Percentiles rank a stretch among this genome's conserved stretches.
Conservation (phyloP, 2,329 filamentous ascomycete genomes). For the Ceratocystis albifundus region DNA sequence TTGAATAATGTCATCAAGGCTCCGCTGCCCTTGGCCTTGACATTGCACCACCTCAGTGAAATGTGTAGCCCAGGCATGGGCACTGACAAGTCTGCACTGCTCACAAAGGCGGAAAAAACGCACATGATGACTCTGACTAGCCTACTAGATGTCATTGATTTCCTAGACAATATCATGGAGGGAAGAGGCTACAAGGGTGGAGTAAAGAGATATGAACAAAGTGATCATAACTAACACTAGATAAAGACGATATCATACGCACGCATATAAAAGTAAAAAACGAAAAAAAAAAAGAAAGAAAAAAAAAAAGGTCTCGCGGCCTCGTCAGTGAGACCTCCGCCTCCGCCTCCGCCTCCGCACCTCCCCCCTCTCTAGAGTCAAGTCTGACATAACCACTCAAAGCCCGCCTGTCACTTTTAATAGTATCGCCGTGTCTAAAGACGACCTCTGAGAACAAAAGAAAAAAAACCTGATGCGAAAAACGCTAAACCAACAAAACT, state of each 20-base stretch:
- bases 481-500: constrained; percentile 9
- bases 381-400: constrained; percentile 4
- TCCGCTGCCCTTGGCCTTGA: constrained; percentile 52
- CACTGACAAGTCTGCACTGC: constrained; percentile 38
- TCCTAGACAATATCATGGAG: constrained; percentile 42
- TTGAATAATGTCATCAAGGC: constrained; percentile 45
- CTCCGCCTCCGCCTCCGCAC: too few relatives aligned
- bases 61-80: constrained; percentile 52
- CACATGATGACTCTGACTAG: constrained; percentile 39
- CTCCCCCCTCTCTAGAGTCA: not conserved
- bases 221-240: constrained; percentile 9
- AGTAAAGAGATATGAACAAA: constrained; percentile 1
- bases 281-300: too few relatives aligned
- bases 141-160: constrained; percentile 50
- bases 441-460: not conserved
- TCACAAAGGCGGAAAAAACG: constrained; percentile 46
- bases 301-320: not conserved
- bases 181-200: constrained; percentile 24
- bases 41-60: constrained; percentile 54
- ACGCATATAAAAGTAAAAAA: constrained; percentile 5
- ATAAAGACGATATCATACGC: constrained; percentile 10
- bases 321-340: not conserved
- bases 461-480: constrained; percentile 1
- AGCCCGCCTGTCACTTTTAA: not conserved
- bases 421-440: constrained; percentile 2